Evolutionary conservation across 805 yeast genomes (phyloP).

Genomic region (Candida glaebosa): DNA sequence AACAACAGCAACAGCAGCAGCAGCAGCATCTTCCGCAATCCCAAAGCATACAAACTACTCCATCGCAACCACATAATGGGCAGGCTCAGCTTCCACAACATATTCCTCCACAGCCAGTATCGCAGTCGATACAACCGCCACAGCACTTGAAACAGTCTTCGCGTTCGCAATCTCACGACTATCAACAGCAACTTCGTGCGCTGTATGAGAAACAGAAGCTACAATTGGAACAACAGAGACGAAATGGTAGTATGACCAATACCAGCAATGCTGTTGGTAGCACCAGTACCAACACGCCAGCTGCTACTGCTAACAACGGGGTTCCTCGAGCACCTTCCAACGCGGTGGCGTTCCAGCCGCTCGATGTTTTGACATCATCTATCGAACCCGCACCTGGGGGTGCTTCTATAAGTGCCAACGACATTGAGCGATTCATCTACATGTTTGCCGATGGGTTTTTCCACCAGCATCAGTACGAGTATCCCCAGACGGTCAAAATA

Average conservation of each 20-base stretch:
- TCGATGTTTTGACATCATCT: constrained; percentile 3
- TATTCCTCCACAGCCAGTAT: neutral
- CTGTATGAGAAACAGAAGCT: constrained; percentile 24
- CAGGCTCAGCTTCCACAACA: constrained; percentile 11
- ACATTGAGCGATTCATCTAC: constrained; percentile 38
- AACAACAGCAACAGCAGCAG: constrained; percentile 7
- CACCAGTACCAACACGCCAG: neutral
- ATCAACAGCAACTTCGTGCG: constrained; percentile 20
- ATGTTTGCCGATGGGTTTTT: constrained; percentile 42
- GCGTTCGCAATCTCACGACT: constrained; percentile 10
- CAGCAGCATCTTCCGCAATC: constrained; percentile 6
- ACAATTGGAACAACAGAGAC: constrained; percentile 5
- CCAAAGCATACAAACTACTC: constrained; percentile 9
- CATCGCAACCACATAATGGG: constrained; percentile 4
- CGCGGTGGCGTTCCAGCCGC: constrained; percentile 1
- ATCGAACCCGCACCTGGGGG: constrained; percentile 7
- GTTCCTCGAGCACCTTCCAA: neutral
- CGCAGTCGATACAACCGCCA: neutral
- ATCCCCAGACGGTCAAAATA: constrained; percentile 40
- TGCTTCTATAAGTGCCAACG: constrained; percentile 20
- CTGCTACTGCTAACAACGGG: neutral
- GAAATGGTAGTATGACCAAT: neutral
- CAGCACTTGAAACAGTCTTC: constrained; percentile 8
- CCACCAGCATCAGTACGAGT: constrained; percentile 37
- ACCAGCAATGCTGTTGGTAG: neutral